phyloP scores from a whole-genome alignment of 108 stramenopile species.

The Conticribra weissflogii region DNA sequence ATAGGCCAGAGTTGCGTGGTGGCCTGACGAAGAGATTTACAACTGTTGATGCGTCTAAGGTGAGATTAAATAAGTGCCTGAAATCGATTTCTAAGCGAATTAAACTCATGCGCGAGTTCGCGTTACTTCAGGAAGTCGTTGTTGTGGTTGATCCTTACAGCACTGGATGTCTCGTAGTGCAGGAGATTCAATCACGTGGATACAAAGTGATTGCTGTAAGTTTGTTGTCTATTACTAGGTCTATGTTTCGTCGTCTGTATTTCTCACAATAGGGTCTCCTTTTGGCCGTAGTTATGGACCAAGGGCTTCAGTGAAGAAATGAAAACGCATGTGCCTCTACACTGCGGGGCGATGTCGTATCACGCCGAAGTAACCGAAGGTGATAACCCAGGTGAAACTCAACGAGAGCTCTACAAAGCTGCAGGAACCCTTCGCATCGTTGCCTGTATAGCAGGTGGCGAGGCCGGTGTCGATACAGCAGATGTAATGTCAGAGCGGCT shows the following conservation, averaged over 20 bases:
- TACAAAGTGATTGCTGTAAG: constrained; percentile 41
- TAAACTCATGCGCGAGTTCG: no score
- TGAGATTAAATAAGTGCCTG: no score
- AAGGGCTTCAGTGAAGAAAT: constrained; percentile 64
- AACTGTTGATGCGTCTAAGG: constrained; percentile 75
- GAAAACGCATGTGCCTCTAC: constrained; percentile 77
- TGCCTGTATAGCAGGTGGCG: constrained; percentile 80
- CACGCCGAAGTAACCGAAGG: constrained; percentile 61
- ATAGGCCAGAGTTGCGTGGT: constrained; percentile 73
- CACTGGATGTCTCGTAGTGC: constrained; percentile 81
- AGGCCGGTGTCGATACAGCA: constrained; percentile 86
- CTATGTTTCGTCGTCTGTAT: no score
- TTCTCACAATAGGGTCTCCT: not conserved
- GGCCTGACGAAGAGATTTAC: constrained; percentile 71
- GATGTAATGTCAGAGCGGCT: constrained; percentile 81
- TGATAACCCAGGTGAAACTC: constrained; percentile 57
- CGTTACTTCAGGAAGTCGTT: constrained; percentile 82
- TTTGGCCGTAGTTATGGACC: constrained; percentile 55
- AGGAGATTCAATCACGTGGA: constrained; percentile 76
- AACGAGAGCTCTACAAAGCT: constrained; percentile 54
- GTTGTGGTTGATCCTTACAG: constrained; percentile 93
- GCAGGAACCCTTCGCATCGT: constrained; percentile 71
- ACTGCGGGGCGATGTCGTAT: constrained; percentile 54
- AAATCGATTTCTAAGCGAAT: no score
- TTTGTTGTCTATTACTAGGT: not conserved